Evolutionary conservation across 345 rosid genomes (phyloP).

Genomic region (Mangifera indica): DNA sequence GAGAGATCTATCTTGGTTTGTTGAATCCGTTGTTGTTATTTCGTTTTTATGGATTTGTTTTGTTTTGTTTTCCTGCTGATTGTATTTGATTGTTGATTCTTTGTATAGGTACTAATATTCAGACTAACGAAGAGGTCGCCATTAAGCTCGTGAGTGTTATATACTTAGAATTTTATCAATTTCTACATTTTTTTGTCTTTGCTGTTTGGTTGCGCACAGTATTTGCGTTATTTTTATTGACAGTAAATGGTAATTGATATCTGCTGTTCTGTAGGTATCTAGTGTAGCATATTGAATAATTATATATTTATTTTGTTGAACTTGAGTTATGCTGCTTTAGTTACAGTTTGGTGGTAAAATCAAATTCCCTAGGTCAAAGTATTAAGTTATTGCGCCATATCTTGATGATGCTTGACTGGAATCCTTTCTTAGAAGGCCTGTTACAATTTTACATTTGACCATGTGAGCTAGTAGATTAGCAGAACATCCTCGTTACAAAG

Average conservation of each 20-base stretch:
- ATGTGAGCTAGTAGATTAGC: not conserved
- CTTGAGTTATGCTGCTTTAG: not conserved
- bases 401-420: not conserved
- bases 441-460: not conserved
- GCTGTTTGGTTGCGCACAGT: not conserved
- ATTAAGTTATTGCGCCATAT: not conserved
- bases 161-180: not conserved
- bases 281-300: not conserved
- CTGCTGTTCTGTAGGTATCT: not conserved
- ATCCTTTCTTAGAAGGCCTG: not conserved
- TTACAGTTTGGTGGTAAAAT: not conserved
- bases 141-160: constrained; percentile 87
- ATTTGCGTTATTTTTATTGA: not conserved
- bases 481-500: not conserved
- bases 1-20: constrained; percentile 95
- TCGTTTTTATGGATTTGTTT: not conserved
- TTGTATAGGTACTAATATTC: constrained; percentile 72
- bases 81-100: constrained; percentile 17
- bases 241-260: not conserved
- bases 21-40: constrained; percentile 13
- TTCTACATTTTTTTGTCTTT: not conserved
- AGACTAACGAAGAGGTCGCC: constrained; percentile 95
- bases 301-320: not conserved
- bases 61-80: constrained; percentile 1
- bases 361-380: not conserved